A percentile compares a stretch with the other conserved stretches of the same genome.
These are phyloP conservation scores for Prunus dulcis DNA, from an alignment of 306 rosid genomes.

Conservation along the genomic window DNA sequence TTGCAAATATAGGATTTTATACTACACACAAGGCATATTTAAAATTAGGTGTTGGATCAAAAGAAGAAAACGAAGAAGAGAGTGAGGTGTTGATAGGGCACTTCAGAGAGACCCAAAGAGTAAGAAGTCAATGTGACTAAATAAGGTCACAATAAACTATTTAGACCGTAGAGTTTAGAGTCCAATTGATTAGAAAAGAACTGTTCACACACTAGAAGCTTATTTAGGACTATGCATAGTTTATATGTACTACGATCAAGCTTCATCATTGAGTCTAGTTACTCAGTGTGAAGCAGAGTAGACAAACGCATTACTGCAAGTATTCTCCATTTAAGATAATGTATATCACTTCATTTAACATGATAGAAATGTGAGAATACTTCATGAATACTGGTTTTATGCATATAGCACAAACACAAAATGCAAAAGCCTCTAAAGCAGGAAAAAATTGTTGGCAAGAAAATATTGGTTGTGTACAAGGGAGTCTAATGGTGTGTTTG, in stretches of 20 bases:
- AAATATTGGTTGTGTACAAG: neutral
- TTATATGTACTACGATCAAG: neutral
- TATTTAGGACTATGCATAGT: neutral
- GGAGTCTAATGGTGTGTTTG: slow-evolving; percentile 2
- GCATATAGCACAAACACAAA: neutral
- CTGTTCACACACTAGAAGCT: neutral
- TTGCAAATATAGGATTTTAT: neutral
- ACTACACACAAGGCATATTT: neutral
- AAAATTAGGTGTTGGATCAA: neutral
- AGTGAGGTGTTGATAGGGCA: neutral
- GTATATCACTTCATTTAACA: neutral
- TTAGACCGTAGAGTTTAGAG: neutral
- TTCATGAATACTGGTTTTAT: neutral
- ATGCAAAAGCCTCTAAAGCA: neutral
- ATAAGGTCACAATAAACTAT: neutral
- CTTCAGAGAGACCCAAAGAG: neutral
- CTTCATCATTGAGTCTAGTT: neutral
- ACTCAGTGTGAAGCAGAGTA: neutral
- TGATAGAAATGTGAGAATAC: slow-evolving; percentile 7
- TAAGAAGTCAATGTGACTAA: neutral
- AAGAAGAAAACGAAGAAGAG: neutral
- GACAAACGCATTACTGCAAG: neutral
- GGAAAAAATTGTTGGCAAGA: neutral
- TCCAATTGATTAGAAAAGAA: neutral
- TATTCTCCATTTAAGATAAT: neutral